Evolutionary conservation across 2,329 filamentous ascomycete species (phyloP), one percentile per base, ranked within the genome.

Genomic region (Fusarium pseudocircinatum): DNA sequence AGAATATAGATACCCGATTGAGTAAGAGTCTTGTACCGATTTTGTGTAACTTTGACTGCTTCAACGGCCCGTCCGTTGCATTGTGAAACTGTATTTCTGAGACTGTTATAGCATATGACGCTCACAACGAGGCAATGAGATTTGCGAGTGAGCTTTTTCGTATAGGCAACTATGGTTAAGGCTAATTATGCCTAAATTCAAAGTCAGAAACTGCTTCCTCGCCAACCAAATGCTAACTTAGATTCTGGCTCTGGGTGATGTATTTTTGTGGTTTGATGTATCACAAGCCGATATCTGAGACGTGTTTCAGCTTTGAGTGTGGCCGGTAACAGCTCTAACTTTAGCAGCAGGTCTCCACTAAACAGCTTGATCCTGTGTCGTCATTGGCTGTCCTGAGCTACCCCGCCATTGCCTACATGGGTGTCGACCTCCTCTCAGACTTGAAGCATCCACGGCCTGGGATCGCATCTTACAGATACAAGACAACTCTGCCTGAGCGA

Each of bases 231-330:
- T 60, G 47, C 30, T 47, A n/a, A n/a, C n/a, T n/a, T n/a, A n/a
- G 42, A 24, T n/a, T n/a, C 50, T 40, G 24, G 13, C 42, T 40
- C 50, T 54, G 15, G 14, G 34, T 54, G 34, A 40, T 54, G 16
- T 53, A 54, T 32, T 49, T 30, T 30, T 46, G 20, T 26, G 13
- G 24, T 30, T 57, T 52, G 50, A 36, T 60, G 70, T 68, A 63
- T 72, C 72, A 75, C 64, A 74, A 70, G 72, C 47, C 70, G 34
- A 59, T 24, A 70, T 75, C 60, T 73, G 72, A 74, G 68, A 74
- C 72, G 42, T 70, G 72, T 74, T 74, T 74, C 72, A 74, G 72
- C 72, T 74, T 30, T 59, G 65, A 62, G 59, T 42, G 57, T 60
- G 46, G 50, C 67, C 60, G 12, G 64, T 44, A 57, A 60, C 39